phyloP scores from a whole-genome alignment of 2,329 filamentous ascomycete genomes.

The Ophiostoma sp. region DNA sequence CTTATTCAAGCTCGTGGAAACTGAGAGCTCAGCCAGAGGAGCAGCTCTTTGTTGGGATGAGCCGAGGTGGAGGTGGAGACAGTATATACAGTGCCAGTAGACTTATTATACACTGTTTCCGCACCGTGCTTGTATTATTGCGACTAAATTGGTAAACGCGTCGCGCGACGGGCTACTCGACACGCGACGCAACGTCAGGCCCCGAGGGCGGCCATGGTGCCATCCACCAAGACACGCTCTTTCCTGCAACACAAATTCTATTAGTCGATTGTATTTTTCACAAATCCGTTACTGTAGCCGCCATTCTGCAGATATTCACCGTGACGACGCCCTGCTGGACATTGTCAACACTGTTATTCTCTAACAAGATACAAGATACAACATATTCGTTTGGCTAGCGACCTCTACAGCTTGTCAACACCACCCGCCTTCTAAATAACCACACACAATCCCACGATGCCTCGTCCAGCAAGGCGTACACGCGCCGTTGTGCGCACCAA shows the following conservation, averaged over 20 bases:
- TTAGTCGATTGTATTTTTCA: not conserved
- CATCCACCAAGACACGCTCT: slow-evolving; percentile 10
- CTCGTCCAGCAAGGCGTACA: slow-evolving; percentile 27
- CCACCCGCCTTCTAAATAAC: not conserved
- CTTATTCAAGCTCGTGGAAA: not conserved
- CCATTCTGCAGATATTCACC: not conserved
- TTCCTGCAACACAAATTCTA: not conserved
- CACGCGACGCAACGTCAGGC: not conserved
- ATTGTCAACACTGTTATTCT: not conserved
- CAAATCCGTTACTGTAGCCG: not conserved
- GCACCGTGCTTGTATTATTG: not conserved
- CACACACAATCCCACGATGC: slow-evolving; percentile 22
- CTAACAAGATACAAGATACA: not conserved
- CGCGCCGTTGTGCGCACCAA: slow-evolving; percentile 23
- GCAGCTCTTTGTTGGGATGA: slow-evolving; percentile 5
- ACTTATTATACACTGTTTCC: not conserved
- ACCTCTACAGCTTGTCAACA: not conserved
- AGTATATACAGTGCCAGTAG: not conserved
- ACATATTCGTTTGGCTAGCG: not conserved
- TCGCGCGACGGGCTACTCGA: not conserved
- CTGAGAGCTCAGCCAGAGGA: not conserved
- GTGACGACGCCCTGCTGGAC: slow-evolving; percentile 7
- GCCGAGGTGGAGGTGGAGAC: slow-evolving; percentile 11
- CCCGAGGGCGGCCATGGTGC: not conserved
- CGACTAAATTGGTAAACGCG: not conserved